These are phyloP conservation scores for Biscogniauxia mediterranea DNA, from an alignment of 2,329 filamentous ascomycete genomes.

Conservation along the genomic window DNA sequence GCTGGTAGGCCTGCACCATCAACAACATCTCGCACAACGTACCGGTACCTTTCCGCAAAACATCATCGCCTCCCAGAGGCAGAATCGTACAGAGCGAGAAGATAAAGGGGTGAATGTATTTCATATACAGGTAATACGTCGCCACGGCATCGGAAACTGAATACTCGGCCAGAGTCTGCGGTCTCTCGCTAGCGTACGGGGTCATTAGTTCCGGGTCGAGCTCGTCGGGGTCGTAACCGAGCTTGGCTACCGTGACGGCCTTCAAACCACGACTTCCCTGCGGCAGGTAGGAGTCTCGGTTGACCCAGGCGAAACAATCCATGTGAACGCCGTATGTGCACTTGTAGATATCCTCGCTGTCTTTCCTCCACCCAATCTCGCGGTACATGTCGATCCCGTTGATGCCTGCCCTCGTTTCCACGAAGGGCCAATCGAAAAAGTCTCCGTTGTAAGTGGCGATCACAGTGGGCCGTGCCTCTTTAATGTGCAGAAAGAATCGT, in stretches of 20 bases:
- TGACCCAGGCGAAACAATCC: conserved; percentile 99
- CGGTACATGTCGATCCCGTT: conserved; percentile 99
- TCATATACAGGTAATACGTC: conserved; percentile 99
- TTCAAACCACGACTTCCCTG: conserved; percentile 97
- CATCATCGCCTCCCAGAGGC: conserved; percentile 88
- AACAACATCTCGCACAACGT: conserved; percentile 99
- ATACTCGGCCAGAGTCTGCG: conserved; percentile 93
- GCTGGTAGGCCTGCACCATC: conserved; percentile 96
- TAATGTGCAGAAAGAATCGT: conserved; percentile 92
- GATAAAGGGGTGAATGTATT: conserved; percentile 99
- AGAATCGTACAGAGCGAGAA: conserved; percentile 98
- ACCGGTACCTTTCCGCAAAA: conserved; percentile 90
- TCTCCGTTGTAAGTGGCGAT: conserved; percentile 99
- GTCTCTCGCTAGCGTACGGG: conserved; percentile 82
- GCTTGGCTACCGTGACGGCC: conserved; percentile 94
- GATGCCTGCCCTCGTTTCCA: conserved; percentile 88
- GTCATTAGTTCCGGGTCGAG: conserved; percentile 98
- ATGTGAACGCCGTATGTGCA: conserved; percentile 96
- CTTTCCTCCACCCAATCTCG: conserved; percentile 95
- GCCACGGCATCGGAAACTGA: conserved; percentile 98
- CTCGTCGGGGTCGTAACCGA: conserved; percentile 97
- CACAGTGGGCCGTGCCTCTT: conserved; percentile 89
- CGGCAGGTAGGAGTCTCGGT: conserved; percentile 94
- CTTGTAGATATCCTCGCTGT: conserved; percentile 93
- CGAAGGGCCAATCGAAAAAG: conserved; percentile 99